Percentiles rank a stretch among this genome's conserved stretches.
phyloP scores from a whole-genome alignment of 2,329 filamentous ascomycete species.

The Mollisiaceae sp. region DNA sequence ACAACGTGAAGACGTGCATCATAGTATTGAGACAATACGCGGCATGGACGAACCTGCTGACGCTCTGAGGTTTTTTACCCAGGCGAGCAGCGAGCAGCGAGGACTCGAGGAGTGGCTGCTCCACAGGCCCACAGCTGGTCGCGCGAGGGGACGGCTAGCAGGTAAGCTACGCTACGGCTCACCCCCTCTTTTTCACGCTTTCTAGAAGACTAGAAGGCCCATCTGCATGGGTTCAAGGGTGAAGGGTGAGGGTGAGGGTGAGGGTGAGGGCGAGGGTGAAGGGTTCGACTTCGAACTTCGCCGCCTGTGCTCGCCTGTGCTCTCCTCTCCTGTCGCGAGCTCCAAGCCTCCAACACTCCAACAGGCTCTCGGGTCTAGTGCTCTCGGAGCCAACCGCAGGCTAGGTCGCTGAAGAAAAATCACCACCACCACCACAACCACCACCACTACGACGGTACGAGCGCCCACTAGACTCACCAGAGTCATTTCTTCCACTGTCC shows the following conservation, averaged over 20 bases:
- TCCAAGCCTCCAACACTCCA: no score
- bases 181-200: conserved; percentile 16
- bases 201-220: conserved; percentile 3
- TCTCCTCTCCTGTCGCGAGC: no score
- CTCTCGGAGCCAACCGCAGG: background rate
- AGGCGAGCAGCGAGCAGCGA: conserved; percentile 19
- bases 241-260: no score
- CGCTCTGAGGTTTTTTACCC: conserved; percentile 26
- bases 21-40: conserved; percentile 23
- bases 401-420: background rate
- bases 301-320: background rate
- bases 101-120: background rate
- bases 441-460: background rate
- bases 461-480: background rate
- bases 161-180: no score
- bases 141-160: no score
- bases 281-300: no score
- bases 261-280: no score
- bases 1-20: conserved; percentile 10
- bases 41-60: conserved; percentile 26
- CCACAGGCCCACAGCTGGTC: no score
- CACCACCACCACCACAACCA: no score
- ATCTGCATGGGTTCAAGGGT: background rate
- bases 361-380: no score
- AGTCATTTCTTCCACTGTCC: background rate